Base-by-base conservation (phyloP, 768 basidiomycete genomes). In the Dentipellis sp. region DNA sequence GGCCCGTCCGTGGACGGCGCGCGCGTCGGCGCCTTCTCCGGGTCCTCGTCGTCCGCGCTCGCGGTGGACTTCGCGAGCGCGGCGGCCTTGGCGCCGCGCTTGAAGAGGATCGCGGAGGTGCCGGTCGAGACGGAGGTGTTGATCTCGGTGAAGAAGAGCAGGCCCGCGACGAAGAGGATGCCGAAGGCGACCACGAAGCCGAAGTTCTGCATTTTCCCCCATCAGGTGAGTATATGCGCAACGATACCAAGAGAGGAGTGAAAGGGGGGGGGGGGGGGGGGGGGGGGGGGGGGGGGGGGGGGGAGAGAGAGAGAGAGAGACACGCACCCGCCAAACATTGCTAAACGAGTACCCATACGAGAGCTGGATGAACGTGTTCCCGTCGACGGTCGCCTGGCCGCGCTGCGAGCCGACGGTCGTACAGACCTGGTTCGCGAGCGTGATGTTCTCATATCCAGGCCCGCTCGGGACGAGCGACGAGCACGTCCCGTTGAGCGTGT, bases 181-280 rank as follows among this genome's bases (percentile, higher is more conserved):
- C 76, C 78, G 65, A 90, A 91, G 0, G 76, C 86, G 57, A 85
- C 57, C 34, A 85, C 68, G 54, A 93, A 85, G 21, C 90, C 91
- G 53, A 77, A 78, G 59, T 86, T 81, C 82, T 84, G 29, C 29
- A 58, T n/a, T 38, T 10, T 17, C 52, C 1, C 22, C 14, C 10
- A 17, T 45, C 45, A 56, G 14, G 10, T 6, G 38, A n/a, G 35
- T 29, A 16, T 49, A 16, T 10, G 48, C 21, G 9, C 10, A 17
- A 16, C 3, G 22, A 29, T 50, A n/a, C n/a, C n/a, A n/a, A n/a
- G n/a, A n/a, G n/a, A n/a, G n/a, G n/a, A n/a, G n/a, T n/a, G n/a
- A n/a, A n/a, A n/a, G n/a, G n/a, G n/a, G n/a, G n/a, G n/a, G n/a
- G n/a, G n/a, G n/a, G n/a, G n/a, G n/a, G 40, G 42, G 4, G 10